These are phyloP conservation scores for Hsuehochloa calcarea DNA, from an alignment of 176 grass and related monocot species.

Conservation along the genomic window DNA sequence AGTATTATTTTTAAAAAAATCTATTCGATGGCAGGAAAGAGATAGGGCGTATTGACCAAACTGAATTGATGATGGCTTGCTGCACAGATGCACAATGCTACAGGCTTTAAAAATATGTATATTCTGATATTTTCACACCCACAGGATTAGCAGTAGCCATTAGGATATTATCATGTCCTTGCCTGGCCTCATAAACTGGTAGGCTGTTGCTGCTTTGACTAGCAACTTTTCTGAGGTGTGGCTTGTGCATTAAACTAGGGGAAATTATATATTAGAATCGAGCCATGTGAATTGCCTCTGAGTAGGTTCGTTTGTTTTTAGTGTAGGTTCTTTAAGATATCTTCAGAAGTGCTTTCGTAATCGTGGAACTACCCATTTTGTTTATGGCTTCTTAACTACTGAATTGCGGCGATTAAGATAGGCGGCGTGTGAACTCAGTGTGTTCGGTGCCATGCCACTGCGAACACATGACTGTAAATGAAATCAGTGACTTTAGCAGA, in stretches of 20 bases:
- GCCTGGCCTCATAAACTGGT: not conserved
- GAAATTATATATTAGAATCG: not conserved
- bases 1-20: no score
- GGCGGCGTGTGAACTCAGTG: not conserved
- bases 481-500: not conserved
- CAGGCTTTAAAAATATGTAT: not conserved
- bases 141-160: not conserved
- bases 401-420: constrained; percentile 29
- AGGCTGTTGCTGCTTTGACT: constrained; percentile 39
- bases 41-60: constrained; percentile 16
- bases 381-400: constrained; percentile 23
- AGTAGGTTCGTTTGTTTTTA: not conserved
- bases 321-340: not conserved
- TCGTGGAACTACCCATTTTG: constrained; percentile 1
- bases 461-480: not conserved
- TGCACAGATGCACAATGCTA: not conserved
- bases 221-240: not conserved
- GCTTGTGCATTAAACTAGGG: constrained; percentile 10
- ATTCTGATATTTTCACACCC: not conserved
- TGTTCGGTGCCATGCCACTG: constrained; percentile 7
- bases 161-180: not conserved
- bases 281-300: constrained; percentile 43
- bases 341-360: not conserved
- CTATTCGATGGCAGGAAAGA: not conserved
- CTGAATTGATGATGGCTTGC: not conserved